These are phyloP conservation scores for Komagataea norvegica DNA, from an alignment of 1,139 yeast species.

Conservation along the genomic window DNA sequence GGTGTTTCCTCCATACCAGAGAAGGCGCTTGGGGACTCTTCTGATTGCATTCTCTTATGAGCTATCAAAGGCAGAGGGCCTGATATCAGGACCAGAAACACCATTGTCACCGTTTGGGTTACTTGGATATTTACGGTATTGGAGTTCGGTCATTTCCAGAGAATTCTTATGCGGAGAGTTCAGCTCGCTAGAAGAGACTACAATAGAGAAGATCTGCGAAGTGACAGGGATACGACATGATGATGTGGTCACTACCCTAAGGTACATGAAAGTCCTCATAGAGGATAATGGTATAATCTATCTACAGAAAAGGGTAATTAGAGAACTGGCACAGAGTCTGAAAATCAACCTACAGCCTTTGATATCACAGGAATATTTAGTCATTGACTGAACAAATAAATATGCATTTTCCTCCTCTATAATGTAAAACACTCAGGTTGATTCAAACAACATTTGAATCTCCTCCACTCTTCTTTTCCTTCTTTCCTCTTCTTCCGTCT, in stretches of 20 bases:
- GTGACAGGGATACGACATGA: slow-evolving; percentile 66
- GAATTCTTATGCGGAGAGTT: slow-evolving; percentile 38
- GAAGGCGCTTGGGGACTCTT: slow-evolving; percentile 69
- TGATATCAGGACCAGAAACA: slow-evolving; percentile 82
- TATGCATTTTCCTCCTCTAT: not conserved
- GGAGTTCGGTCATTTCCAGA: slow-evolving; percentile 56
- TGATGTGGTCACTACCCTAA: slow-evolving; percentile 63
- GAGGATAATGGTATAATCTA: slow-evolving; percentile 10
- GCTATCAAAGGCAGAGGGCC: slow-evolving; percentile 53
- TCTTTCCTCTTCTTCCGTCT: slow-evolving; percentile 74
- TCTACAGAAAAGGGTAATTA: slow-evolving; percentile 12
- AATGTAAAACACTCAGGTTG: slow-evolving; percentile 9
- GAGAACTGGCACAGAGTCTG: slow-evolving; percentile 17
- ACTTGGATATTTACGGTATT: slow-evolving; percentile 66
- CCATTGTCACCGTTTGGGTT: slow-evolving; percentile 84
- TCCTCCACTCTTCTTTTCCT: slow-evolving; percentile 75
- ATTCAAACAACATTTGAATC: slow-evolving; percentile 67
- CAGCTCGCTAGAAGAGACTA: slow-evolving; percentile 30
- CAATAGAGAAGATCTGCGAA: slow-evolving; percentile 49
- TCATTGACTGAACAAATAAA: slow-evolving; percentile 8
- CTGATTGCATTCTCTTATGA: slow-evolving; percentile 81
- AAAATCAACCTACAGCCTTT: slow-evolving; percentile 16
- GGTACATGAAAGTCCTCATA: slow-evolving; percentile 50
- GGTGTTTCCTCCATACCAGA: slow-evolving; percentile 88
- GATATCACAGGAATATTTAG: slow-evolving; percentile 15